Conservation (phyloP, 2,329 filamentous ascomycete genomes). For the Graphilbum sp. region DNA sequence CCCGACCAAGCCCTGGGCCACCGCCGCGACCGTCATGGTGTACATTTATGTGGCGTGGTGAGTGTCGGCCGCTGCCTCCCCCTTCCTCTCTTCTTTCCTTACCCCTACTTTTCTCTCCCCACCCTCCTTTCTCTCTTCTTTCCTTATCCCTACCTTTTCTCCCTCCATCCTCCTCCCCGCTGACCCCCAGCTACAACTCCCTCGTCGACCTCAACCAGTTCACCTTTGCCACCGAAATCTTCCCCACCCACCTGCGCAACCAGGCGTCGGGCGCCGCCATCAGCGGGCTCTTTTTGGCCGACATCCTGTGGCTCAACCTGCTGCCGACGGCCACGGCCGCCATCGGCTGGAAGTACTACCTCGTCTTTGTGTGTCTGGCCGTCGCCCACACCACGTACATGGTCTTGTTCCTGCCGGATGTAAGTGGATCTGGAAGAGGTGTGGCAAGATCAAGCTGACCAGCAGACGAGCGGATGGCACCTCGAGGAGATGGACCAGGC, state of each 20-base stretch:
- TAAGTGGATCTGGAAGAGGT: neutral
- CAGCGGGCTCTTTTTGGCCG: conserved; percentile 1
- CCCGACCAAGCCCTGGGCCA: conserved; percentile 1
- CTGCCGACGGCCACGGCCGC: neutral
- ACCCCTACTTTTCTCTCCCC: too few relatives aligned
- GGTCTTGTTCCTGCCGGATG: neutral
- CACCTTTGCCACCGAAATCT: conserved; percentile 4
- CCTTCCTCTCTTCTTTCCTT: too few relatives aligned
- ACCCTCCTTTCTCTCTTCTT: too few relatives aligned
- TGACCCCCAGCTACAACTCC: conserved; percentile 2
- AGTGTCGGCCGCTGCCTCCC: too few relatives aligned
- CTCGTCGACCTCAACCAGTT: conserved; percentile 4
- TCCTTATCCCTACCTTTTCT: too few relatives aligned
- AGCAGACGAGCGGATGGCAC: neutral
- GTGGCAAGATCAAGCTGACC: too few relatives aligned
- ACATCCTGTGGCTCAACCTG: conserved; percentile 1
- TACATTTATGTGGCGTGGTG: conserved; percentile 1
- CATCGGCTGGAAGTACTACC: conserved; percentile 4
- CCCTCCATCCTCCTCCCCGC: too few relatives aligned
- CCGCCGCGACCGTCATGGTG: neutral
- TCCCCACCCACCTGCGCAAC: conserved; percentile 3
- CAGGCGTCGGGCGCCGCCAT: conserved; percentile 1
- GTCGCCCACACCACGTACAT: neutral
- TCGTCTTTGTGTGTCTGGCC: conserved; percentile 2
- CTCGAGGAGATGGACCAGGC: conserved; percentile 1